Conservation (phyloP, 495 filamentous ascomycete species). For the Jackrogersella minutella region DNA sequence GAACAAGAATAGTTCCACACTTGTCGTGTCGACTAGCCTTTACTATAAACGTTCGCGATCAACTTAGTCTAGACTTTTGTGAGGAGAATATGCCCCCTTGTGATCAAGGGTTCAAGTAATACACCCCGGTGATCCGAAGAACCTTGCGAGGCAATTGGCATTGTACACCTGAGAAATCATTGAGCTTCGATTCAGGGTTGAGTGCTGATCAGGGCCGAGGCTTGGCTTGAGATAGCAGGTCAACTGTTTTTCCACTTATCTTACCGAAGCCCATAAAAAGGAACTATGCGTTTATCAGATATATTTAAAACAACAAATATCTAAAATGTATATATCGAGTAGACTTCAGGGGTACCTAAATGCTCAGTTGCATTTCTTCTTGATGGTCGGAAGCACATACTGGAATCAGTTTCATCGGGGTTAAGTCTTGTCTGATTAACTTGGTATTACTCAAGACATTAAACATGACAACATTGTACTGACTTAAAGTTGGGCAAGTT, state of each 20-base stretch:
- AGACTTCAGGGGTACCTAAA: not conserved
- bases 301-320: not conserved
- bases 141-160: not conserved
- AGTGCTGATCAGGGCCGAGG: constrained; percentile 15
- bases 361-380: no score
- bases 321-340: not conserved
- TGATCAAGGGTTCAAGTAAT: not conserved
- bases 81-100: not conserved
- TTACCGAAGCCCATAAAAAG: not conserved
- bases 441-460: no score
- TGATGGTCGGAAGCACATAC: no score
- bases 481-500: no score
- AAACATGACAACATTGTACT: no score
- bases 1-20: not conserved
- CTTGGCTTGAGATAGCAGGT: constrained; percentile 34
- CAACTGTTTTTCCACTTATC: constrained; percentile 14
- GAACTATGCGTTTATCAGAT: not conserved
- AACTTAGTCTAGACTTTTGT: no score
- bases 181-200: constrained; percentile 6
- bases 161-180: not conserved
- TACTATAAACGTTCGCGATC: not conserved
- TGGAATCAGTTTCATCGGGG: no score
- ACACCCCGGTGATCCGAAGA: not conserved
- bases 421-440: no score
- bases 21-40: not conserved